Percentiles rank a stretch among this genome's conserved stretches.
phyloP scores from a whole-genome alignment of 352 stramenopile genomes.

The Globisporangium emineosum region DNA sequence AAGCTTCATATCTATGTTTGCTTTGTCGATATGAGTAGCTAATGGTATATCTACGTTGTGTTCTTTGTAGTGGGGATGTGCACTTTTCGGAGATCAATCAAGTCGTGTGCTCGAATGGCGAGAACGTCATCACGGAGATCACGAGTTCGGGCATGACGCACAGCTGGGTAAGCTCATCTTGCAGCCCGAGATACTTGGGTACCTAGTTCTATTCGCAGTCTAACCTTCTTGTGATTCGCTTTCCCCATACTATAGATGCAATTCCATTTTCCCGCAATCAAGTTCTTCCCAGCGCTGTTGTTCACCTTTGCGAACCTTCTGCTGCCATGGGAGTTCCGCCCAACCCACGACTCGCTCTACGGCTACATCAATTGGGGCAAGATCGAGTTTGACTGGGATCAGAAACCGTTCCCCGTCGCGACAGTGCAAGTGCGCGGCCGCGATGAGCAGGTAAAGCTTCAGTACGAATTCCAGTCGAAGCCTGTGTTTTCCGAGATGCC shows the following conservation, averaged over 20 bases:
- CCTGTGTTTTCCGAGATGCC: constrained; percentile 37
- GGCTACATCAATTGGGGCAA: constrained; percentile 92
- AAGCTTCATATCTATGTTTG: background rate
- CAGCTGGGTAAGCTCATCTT: constrained; percentile 71
- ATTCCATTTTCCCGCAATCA: constrained; percentile 54
- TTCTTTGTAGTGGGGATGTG: constrained; percentile 78
- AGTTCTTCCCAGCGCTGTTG: constrained; percentile 50
- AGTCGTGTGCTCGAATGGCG: constrained; percentile 79
- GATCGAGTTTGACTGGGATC: constrained; percentile 89
- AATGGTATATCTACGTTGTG: constrained; percentile 7
- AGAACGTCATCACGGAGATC: constrained; percentile 75
- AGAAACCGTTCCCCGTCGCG: constrained; percentile 44
- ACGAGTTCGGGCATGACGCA: constrained; percentile 94
- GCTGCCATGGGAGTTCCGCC: constrained; percentile 78
- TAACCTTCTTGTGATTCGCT: background rate
- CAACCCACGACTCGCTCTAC: constrained; percentile 63
- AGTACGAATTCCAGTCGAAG: constrained; percentile 53
- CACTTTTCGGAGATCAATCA: constrained; percentile 93
- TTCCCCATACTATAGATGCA: constrained; percentile 46
- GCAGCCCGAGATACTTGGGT: background rate
- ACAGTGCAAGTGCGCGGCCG: constrained; percentile 53
- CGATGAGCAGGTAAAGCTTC: constrained; percentile 68
- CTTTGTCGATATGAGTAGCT: background rate
- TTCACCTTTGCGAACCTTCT: constrained; percentile 75
- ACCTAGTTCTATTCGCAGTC: background rate